Percentiles rank a stretch among this genome's conserved stretches.
These are phyloP conservation scores for Kodamaea kakaduensis DNA, from an alignment of 805 yeast genomes.

Conservation along the genomic window DNA sequence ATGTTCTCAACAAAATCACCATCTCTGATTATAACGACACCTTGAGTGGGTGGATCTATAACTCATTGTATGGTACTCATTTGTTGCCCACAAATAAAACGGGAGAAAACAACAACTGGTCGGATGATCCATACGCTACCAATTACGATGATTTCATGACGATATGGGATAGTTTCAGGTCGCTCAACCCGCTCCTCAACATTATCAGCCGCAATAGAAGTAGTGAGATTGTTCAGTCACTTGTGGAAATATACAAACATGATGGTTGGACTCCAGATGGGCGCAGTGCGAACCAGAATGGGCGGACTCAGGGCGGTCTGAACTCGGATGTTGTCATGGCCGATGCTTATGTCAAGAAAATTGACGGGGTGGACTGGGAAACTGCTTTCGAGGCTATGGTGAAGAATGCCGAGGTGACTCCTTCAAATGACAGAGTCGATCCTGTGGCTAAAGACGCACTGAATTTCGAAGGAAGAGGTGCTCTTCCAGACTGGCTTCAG, in stretches of 20 bases:
- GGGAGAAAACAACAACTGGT: constrained; percentile 29
- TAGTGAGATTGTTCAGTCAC: constrained; percentile 24
- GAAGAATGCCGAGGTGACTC: constrained; percentile 32
- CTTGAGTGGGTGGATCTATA: constrained; percentile 15
- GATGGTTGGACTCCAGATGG: constrained; percentile 38
- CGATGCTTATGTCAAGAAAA: constrained; percentile 30
- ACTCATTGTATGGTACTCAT: constrained; percentile 27
- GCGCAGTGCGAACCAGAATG: constrained; percentile 33
- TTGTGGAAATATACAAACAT: constrained; percentile 26
- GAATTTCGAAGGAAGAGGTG: constrained; percentile 32
- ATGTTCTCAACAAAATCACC: constrained; percentile 23
- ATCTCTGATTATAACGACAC: constrained; percentile 13
- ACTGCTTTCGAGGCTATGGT: constrained; percentile 30
- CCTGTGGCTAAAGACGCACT: constrained; percentile 30
- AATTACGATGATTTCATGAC: constrained; percentile 35
- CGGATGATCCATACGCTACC: constrained; percentile 3
- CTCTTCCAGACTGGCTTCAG: constrained; percentile 29
- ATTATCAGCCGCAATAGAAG: constrained; percentile 24
- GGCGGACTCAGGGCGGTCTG: constrained; percentile 36
- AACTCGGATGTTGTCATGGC: constrained; percentile 35
- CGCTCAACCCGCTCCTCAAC: constrained; percentile 28
- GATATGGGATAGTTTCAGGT: constrained; percentile 37
- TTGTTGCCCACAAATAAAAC: constrained; percentile 30
- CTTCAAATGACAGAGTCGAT: constrained; percentile 10
- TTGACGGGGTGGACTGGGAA: constrained; percentile 25